phyloP scores from a whole-genome alignment of 345 rosid genomes.

The Raphanus sativus region DNA sequence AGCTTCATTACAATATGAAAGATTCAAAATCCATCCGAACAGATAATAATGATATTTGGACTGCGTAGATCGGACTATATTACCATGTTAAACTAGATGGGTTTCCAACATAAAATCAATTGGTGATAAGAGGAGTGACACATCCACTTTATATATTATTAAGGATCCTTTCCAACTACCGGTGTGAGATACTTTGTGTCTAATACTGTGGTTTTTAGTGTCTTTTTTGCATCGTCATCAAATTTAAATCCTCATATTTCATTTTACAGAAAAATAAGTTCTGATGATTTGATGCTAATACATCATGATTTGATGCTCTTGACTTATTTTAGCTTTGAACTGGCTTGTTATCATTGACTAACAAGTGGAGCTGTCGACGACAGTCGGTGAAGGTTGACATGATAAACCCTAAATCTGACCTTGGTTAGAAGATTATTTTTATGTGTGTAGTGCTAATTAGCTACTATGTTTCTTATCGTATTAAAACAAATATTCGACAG shows the following conservation, averaged over 20 bases:
- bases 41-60: not conserved
- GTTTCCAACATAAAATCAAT: too few relatives aligned
- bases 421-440: not conserved
- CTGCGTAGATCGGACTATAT: too few relatives aligned
- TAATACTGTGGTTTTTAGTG: not conserved
- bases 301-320: not conserved
- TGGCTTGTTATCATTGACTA: slow-evolving; percentile 11
- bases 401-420: slow-evolving; percentile 12
- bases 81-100: too few relatives aligned
- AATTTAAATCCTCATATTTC: not conserved
- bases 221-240: not conserved
- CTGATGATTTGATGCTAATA: not conserved
- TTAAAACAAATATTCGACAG: too few relatives aligned
- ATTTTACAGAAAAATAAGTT: not conserved
- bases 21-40: not conserved
- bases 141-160: too few relatives aligned
- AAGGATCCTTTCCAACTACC: too few relatives aligned
- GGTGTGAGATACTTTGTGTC: too few relatives aligned
- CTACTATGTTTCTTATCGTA: not conserved
- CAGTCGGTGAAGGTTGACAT: slow-evolving; percentile 20
- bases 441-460: slow-evolving; percentile 17
- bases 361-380: slow-evolving; percentile 29
- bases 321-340: not conserved
- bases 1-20: not conserved
- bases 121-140: too few relatives aligned